phyloP scores from a whole-genome alignment of 2,329 filamentous ascomycete genomes.

The Ploettnerulaceae sp. region DNA sequence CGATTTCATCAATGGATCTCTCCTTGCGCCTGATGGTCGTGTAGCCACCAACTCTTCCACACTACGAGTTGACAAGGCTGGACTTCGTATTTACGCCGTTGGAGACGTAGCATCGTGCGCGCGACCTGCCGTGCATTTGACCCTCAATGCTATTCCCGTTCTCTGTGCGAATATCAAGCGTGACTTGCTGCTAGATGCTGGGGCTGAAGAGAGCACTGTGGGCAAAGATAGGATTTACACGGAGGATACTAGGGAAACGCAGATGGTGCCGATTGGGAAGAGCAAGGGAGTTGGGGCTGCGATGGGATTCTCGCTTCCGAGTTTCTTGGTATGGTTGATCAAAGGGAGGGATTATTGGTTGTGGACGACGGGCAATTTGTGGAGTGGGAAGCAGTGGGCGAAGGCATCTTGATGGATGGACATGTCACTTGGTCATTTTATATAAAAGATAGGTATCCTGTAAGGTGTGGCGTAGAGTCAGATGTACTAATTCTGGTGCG shows the following conservation, averaged over 20 bases:
- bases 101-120: conserved; percentile 42
- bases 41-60: conserved; percentile 37
- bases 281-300: conserved; percentile 42
- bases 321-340: conserved; percentile 44
- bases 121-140: conserved; percentile 39
- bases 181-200: conserved; percentile 41
- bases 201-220: conserved; percentile 15
- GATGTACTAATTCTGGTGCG: too few species aligned
- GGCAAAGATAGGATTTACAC: conserved; percentile 36
- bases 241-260: conserved; percentile 42
- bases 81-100: conserved; percentile 41
- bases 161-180: conserved; percentile 45
- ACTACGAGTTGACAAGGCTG: conserved; percentile 37
- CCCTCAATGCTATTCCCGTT: conserved; percentile 39
- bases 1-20: conserved; percentile 33
- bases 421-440: too few species aligned
- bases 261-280: conserved; percentile 44
- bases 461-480: too few species aligned
- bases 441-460: too few species aligned
- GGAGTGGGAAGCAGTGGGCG: conserved; percentile 48
- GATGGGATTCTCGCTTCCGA: conserved; percentile 41
- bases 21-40: conserved; percentile 36
- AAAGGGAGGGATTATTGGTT: conserved; percentile 50
- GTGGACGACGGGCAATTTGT: conserved; percentile 43
- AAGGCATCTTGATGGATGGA: conserved; percentile 39